These are phyloP conservation scores for Calcarisporium arbuscula DNA, from an alignment of 2,329 filamentous ascomycete genomes.

Conservation along the genomic window DNA sequence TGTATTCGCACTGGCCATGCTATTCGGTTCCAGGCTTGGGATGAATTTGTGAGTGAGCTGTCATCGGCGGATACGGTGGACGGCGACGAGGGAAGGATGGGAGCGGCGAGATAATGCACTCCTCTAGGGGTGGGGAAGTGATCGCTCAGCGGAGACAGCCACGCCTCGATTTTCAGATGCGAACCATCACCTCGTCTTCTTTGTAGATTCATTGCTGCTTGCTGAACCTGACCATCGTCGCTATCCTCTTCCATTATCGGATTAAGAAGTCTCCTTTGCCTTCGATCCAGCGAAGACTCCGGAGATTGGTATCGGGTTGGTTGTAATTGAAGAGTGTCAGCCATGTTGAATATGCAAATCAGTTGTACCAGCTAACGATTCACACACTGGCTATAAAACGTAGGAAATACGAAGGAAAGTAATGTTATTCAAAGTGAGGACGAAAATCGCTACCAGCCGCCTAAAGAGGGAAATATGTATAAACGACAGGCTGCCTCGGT, in stretches of 20 bases:
- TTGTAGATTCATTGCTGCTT: slow-evolving; percentile 13
- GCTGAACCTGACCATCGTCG: slow-evolving; percentile 28
- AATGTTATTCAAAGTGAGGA: no score
- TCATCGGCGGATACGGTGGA: slow-evolving; percentile 47
- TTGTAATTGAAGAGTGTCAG: slow-evolving; percentile 26
- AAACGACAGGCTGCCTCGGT: slow-evolving; percentile 38
- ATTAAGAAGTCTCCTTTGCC: slow-evolving; percentile 50
- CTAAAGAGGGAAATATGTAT: no score
- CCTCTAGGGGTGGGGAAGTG: slow-evolving; percentile 70
- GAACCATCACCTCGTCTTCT: slow-evolving; percentile 24
- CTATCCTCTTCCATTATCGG: slow-evolving; percentile 56
- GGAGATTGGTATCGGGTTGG: slow-evolving; percentile 34
- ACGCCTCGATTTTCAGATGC: slow-evolving; percentile 48
- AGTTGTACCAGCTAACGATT: slow-evolving; percentile 23
- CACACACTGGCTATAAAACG: no score
- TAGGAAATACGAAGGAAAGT: no score
- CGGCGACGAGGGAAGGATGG: slow-evolving; percentile 55
- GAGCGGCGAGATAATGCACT: slow-evolving; percentile 56
- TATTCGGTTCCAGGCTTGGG: slow-evolving; percentile 58
- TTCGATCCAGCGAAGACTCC: slow-evolving; percentile 51
- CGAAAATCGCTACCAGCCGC: no score
- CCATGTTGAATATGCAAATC: slow-evolving; percentile 35
- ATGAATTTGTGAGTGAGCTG: slow-evolving; percentile 48
- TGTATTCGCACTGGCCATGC: slow-evolving; percentile 57
- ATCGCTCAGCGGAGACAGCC: slow-evolving; percentile 53